phyloP scores from a whole-genome alignment of 352 stramenopile genomes.

The Globisporangium orthogonon region DNA sequence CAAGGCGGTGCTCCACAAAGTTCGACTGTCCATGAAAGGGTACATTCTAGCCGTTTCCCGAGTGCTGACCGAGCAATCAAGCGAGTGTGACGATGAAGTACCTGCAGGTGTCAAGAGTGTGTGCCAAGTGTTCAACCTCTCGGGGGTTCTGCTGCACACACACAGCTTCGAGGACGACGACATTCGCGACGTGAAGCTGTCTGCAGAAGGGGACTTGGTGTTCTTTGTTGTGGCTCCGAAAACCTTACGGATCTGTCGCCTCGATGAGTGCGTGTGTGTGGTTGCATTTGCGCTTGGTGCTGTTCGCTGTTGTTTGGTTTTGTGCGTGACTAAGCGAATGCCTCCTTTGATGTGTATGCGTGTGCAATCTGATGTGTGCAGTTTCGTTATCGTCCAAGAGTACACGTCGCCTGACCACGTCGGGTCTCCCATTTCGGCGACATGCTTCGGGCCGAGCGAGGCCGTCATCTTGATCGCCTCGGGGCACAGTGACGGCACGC shows the following conservation, averaged over 20 bases:
- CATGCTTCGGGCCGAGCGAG: conserved; percentile 64
- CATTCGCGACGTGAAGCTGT: conserved; percentile 45
- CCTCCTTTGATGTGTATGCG: conserved; percentile 1
- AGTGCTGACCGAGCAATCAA: not conserved
- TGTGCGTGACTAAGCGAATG: not conserved
- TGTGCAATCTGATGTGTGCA: conserved; percentile 16
- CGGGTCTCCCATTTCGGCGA: conserved; percentile 45
- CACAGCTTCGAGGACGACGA: conserved; percentile 41
- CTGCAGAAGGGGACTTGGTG: conserved; percentile 64
- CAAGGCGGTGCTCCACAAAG: conserved; percentile 30
- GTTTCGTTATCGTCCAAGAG: conserved; percentile 70
- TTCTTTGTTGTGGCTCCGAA: conserved; percentile 46
- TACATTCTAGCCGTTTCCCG: conserved; percentile 46
- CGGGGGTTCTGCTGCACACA: conserved; percentile 43
- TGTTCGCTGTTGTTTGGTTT: not conserved
- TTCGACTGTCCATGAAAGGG: conserved; percentile 48
- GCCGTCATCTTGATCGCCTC: conserved; percentile 67
- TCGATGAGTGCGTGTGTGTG: conserved; percentile 64
- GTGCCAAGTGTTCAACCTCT: conserved; percentile 63
- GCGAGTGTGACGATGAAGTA: not conserved
- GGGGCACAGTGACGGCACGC: conserved; percentile 61
- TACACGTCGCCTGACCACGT: conserved; percentile 29
- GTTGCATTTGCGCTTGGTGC: too few species aligned
- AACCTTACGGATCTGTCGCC: conserved; percentile 57
- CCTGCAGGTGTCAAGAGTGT: conserved; percentile 17